Percentiles rank a stretch among this genome's conserved stretches.
These are phyloP conservation scores for Citrus medica DNA, from an alignment of 345 rosid genomes.

Conservation along the genomic window DNA sequence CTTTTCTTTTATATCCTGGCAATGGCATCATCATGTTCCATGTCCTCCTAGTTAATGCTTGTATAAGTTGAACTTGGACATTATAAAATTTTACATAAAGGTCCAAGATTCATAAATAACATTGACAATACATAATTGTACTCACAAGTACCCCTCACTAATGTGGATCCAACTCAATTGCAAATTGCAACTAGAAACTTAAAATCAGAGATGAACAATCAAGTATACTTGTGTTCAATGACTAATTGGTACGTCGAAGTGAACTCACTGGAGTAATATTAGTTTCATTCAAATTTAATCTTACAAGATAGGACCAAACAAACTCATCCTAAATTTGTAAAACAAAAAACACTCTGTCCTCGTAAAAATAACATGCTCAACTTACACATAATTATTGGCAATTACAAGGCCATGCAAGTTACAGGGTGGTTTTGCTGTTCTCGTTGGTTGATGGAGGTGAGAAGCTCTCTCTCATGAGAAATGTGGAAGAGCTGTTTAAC, in stretches of 20 bases:
- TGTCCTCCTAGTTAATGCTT: slow-evolving; percentile 19
- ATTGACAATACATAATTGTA: neutral
- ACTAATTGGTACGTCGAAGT: neutral
- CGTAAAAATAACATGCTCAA: slow-evolving; percentile 4
- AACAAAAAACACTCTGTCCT: neutral
- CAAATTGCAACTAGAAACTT: neutral
- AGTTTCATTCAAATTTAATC: neutral
- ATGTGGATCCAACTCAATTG: neutral
- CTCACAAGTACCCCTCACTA: neutral
- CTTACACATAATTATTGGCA: neutral
- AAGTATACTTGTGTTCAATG: neutral
- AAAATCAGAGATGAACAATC: neutral
- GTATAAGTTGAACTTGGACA: slow-evolving; percentile 3
- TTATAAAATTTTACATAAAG: neutral
- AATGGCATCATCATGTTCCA: slow-evolving; percentile 25
- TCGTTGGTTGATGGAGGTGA: neutral
- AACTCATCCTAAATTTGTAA: neutral
- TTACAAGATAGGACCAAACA: slow-evolving; percentile 3
- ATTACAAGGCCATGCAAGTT: slow-evolving; percentile 6
- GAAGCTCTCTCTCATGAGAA: neutral
- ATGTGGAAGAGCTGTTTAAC: slow-evolving; percentile 15
- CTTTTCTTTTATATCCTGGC: slow-evolving; percentile 15
- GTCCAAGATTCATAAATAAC: neutral
- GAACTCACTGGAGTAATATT: neutral
- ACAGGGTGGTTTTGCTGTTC: neutral